Conservation (phyloP, 108 stramenopile genomes). For the Pelagomonas calceolata region DNA sequence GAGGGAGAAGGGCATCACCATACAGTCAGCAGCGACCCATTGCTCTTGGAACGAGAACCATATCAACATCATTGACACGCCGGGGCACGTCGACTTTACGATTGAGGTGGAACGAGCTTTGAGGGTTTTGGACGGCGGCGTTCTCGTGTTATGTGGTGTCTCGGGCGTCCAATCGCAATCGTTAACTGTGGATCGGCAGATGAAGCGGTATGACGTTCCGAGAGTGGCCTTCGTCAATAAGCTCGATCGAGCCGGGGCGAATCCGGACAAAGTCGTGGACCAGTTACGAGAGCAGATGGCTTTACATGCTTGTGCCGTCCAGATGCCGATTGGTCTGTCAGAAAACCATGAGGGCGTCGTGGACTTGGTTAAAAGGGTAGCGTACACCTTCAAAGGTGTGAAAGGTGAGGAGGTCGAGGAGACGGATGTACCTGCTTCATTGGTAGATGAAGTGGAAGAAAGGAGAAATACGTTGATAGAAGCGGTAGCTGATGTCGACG, state of each 20-base stretch:
- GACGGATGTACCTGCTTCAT: conserved; percentile 64
- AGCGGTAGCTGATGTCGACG: conserved; percentile 84
- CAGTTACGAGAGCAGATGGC: conserved; percentile 27
- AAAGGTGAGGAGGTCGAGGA: conserved; percentile 68
- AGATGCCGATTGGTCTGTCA: conserved; percentile 93
- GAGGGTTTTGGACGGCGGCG: conserved; percentile 94
- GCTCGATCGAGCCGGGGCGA: conserved; percentile 89
- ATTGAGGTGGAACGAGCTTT: conserved; percentile 95
- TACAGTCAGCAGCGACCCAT: conserved; percentile 96
- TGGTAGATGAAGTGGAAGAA: conserved; percentile 59
- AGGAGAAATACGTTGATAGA: conserved; percentile 79
- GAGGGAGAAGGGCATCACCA: conserved; percentile 96
- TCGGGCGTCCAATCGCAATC: conserved; percentile 95
- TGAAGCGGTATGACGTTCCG: conserved; percentile 98
- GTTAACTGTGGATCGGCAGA: conserved; percentile 97
- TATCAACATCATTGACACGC: conserved; percentile 99
- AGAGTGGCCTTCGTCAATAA: conserved; percentile 98
- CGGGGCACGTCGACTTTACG: conserved; percentile 93
- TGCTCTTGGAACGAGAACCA: conserved; percentile 86
- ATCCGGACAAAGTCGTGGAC: conserved; percentile 76
- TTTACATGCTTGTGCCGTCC: conserved; percentile 35
- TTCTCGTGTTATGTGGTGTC: conserved; percentile 61
- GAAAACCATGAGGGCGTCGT: conserved; percentile 78
- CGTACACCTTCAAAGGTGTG: conserved; percentile 72
- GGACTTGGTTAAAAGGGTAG: conserved; percentile 67